Evolutionary conservation across 345 rosid genomes (phyloP).

Genomic region (Aurinia saxatilis): DNA sequence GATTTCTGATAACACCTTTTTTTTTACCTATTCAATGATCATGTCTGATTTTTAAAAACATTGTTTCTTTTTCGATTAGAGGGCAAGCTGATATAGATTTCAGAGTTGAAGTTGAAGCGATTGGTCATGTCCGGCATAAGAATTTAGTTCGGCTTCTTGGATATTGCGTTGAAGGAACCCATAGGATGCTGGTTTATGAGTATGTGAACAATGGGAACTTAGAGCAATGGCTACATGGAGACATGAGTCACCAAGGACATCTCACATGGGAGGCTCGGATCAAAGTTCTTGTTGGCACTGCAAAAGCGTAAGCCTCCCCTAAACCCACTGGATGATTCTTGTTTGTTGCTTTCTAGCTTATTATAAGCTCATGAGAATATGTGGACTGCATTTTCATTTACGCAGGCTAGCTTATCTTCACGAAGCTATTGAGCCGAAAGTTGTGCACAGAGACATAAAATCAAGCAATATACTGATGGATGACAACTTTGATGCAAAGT

Average conservation of each 20-base stretch:
- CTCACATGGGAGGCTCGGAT: constrained; percentile 93
- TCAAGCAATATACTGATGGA: constrained; percentile 93
- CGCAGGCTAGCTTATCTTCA: constrained; percentile 84
- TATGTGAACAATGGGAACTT: constrained; percentile 89
- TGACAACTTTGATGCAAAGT: constrained; percentile 73
- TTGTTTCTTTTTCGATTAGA: constrained; percentile 30
- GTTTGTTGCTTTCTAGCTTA: neutral
- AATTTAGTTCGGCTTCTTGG: constrained; percentile 94
- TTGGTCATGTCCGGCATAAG: constrained; percentile 94
- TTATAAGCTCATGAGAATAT: constrained; percentile 2
- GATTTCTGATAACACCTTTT: constrained; percentile 11
- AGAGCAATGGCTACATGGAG: constrained; percentile 96
- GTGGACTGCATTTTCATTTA: neutral
- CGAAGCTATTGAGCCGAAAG: constrained; percentile 98
- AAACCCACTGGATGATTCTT: neutral
- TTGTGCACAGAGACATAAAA: constrained; percentile 95
- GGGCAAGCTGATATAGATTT: constrained; percentile 98
- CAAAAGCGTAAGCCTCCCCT: constrained; percentile 70
- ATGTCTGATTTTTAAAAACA: neutral
- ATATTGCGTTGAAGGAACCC: constrained; percentile 95
- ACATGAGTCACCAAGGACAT: constrained; percentile 59
- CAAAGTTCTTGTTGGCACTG: constrained; percentile 83
- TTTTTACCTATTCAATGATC: neutral
- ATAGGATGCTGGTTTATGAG: constrained; percentile 84
- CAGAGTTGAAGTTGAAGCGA: constrained; percentile 95